phyloP scores from a whole-genome alignment of 495 filamentous ascomycete genomes.

The Ramalina intermedia region DNA sequence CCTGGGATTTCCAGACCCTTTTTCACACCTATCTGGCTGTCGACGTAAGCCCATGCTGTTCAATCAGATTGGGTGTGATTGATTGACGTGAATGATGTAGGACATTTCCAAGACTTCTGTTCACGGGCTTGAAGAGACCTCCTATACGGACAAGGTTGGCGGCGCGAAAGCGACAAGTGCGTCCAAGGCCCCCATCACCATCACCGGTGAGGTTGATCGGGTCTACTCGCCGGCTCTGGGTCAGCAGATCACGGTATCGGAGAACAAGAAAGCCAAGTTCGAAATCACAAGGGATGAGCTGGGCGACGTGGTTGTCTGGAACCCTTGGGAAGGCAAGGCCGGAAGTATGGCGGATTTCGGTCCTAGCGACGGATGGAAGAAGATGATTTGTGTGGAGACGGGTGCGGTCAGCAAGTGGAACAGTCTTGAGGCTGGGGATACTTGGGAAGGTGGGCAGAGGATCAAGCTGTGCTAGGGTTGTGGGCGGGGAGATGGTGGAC shows the following conservation, averaged over 20 bases:
- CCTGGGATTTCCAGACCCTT: conserved; percentile 82
- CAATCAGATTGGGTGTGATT: background rate
- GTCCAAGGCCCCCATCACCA: conserved; percentile 24
- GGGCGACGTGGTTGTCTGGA: conserved; percentile 86
- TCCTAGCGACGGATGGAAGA: conserved; percentile 74
- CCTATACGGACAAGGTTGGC: conserved; percentile 49
- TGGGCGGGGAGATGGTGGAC: no score
- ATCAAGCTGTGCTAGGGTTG: conserved; percentile 28
- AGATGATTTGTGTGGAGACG: conserved; percentile 90
- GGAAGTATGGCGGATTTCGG: conserved; percentile 73
- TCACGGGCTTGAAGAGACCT: conserved; percentile 53
- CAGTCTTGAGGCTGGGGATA: conserved; percentile 70
- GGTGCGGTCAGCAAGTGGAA: conserved; percentile 71
- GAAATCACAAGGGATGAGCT: conserved; percentile 67
- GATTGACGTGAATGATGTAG: conserved; percentile 24
- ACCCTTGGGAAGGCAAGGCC: conserved; percentile 82
- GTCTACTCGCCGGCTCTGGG: conserved; percentile 46
- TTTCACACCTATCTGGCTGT: conserved; percentile 83
- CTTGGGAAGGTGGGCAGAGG: conserved; percentile 79
- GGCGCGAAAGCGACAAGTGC: conserved; percentile 8
- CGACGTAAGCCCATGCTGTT: conserved; percentile 38
- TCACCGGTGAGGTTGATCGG: conserved; percentile 71
- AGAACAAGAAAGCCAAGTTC: conserved; percentile 48
- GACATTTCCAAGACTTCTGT: conserved; percentile 59
- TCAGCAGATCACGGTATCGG: conserved; percentile 33